These are phyloP conservation scores for Mucor velutinosus DNA, from an alignment of 371 early-diverging fungal genomes.

Conservation along the genomic window DNA sequence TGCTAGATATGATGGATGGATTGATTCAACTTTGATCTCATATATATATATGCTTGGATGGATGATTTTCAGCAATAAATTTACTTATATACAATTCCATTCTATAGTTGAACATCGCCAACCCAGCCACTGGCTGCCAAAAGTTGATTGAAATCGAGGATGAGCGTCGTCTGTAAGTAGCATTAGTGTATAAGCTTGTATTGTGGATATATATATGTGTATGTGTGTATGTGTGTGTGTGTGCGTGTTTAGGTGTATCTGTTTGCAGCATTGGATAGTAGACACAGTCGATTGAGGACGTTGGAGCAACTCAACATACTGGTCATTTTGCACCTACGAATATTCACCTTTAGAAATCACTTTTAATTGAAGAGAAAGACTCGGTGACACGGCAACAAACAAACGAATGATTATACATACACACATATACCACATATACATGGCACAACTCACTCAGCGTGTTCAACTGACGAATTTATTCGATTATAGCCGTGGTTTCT, in stretches of 20 bases:
- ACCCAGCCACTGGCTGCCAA: conserved; percentile 97
- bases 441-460: not conserved
- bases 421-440: not conserved
- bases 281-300: not conserved
- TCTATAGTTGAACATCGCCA: conserved; percentile 79
- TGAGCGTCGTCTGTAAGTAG: conserved; percentile 88
- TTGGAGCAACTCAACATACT: not conserved
- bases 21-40: not conserved
- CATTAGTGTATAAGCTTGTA: not conserved
- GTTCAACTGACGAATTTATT: not conserved
- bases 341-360: not conserved
- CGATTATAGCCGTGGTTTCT: conserved; percentile 86
- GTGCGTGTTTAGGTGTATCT: not conserved
- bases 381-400: not conserved
- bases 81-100: not conserved
- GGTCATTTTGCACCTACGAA: not conserved
- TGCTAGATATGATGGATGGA: conserved; percentile 5
- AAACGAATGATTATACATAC: not conserved
- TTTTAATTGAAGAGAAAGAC: not conserved
- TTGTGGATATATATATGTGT: not conserved
- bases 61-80: not conserved
- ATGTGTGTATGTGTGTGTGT: not conserved
- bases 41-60: not conserved
- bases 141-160: conserved; percentile 96
- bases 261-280: not conserved